phyloP scores from a whole-genome alignment of 1,284 basidiomycete species.

The Moesziomyces parantarcticus region DNA sequence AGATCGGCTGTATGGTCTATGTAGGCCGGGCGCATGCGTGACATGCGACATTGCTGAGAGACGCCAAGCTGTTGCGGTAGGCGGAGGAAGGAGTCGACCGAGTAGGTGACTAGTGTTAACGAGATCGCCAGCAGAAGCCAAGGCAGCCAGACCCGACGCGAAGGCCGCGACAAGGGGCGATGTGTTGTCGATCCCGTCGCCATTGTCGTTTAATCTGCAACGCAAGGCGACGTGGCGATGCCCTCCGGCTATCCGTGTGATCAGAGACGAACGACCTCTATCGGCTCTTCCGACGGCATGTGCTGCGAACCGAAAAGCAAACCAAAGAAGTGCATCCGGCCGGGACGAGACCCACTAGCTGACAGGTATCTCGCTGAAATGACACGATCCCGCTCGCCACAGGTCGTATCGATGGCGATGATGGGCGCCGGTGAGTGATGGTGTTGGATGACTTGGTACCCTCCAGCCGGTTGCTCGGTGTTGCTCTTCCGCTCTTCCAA shows the following conservation, averaged over 20 bases:
- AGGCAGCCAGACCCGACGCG: constrained; percentile 19
- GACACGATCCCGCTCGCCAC: too few relatives aligned
- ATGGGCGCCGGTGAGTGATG: neutral
- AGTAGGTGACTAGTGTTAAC: constrained; percentile 19
- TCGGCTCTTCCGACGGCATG: neutral
- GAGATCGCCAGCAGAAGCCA: constrained; percentile 31
- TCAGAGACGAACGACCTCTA: neutral
- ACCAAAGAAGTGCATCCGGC: neutral
- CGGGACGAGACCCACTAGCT: too few relatives aligned
- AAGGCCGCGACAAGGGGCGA: neutral
- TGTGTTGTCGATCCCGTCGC: neutral
- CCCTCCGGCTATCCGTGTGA: neutral
- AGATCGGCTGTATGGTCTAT: constrained; percentile 70
- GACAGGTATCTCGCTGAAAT: too few relatives aligned
- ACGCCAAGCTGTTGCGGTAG: constrained; percentile 48
- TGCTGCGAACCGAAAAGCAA: neutral
- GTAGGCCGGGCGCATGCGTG: constrained; percentile 95
- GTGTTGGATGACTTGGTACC: neutral
- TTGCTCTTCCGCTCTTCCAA: neutral
- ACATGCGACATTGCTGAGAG: constrained; percentile 84
- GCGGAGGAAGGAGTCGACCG: constrained; percentile 38
- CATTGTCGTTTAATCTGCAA: neutral
- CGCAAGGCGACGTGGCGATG: neutral
- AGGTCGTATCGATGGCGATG: too few relatives aligned
- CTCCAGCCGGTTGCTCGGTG: neutral